phyloP scores from a whole-genome alignment of 2,329 filamentous ascomycete species.

The Colletotrichum acutatum region DNA sequence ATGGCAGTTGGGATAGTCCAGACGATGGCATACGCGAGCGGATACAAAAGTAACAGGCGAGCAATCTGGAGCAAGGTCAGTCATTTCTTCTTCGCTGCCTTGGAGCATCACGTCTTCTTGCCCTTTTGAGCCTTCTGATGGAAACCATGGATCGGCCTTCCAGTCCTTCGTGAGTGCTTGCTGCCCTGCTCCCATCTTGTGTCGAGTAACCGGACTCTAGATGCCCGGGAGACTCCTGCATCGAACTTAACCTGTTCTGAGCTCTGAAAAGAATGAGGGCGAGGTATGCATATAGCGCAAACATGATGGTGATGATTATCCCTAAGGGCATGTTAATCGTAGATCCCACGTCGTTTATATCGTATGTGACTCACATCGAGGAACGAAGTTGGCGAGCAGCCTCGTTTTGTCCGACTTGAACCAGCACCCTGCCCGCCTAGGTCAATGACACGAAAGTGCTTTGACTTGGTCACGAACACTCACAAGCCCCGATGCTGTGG shows the following conservation, averaged over 20 bases:
- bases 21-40: constrained; percentile 52
- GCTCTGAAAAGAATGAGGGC: constrained; percentile 52
- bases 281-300: constrained; percentile 50
- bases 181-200: background rate
- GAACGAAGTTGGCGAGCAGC: constrained; percentile 54
- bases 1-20: constrained; percentile 54
- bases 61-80: constrained; percentile 43
- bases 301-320: constrained; percentile 51
- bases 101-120: background rate
- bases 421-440: constrained; percentile 48
- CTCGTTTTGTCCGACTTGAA: constrained; percentile 51
- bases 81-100: background rate
- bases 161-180: background rate
- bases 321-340: constrained; percentile 6
- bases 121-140: constrained; percentile 39
- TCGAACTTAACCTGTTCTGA: constrained; percentile 46
- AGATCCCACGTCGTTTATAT: no score
- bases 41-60: constrained; percentile 54
- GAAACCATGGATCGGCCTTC: background rate
- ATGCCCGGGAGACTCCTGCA: constrained; percentile 37
- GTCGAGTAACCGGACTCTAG: constrained; percentile 1
- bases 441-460: background rate
- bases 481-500: constrained; percentile 46
- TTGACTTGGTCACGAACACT: background rate
- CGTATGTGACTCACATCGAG: constrained; percentile 42